These are phyloP conservation scores for Globisporangium emineosum DNA, from an alignment of 352 stramenopile species.

Conservation along the genomic window DNA sequence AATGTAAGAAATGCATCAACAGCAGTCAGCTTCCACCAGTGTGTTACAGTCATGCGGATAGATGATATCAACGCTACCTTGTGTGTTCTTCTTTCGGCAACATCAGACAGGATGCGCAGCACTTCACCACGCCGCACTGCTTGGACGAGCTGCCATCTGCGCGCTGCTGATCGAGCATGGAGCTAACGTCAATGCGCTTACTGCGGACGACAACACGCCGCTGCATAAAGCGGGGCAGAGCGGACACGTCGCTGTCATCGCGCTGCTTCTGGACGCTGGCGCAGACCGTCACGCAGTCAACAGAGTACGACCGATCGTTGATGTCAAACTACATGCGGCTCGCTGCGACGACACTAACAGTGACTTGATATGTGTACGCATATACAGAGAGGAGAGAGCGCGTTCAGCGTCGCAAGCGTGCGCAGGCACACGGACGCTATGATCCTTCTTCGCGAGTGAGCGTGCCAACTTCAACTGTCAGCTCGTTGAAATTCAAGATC, in stretches of 20 bases:
- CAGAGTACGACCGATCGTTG: slow-evolving; percentile 14
- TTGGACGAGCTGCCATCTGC: slow-evolving; percentile 28
- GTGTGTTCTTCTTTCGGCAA: background rate
- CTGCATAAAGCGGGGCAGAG: slow-evolving; percentile 45
- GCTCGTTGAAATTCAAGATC: background rate
- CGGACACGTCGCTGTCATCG: slow-evolving; percentile 18
- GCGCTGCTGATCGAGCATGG: slow-evolving; percentile 24
- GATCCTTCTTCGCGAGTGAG: slow-evolving; percentile 21
- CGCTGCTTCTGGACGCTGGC: slow-evolving; percentile 25
- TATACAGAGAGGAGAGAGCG: slow-evolving; percentile 25
- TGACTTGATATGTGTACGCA: background rate
- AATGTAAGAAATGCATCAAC: slow-evolving; percentile 18
- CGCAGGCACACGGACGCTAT: slow-evolving; percentile 33
- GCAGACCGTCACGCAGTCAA: slow-evolving; percentile 21
- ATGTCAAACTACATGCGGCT: too few species aligned
- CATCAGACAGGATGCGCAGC: slow-evolving; percentile 25
- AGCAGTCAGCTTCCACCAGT: background rate
- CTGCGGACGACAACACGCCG: slow-evolving; percentile 22
- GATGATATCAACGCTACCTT: too few species aligned
- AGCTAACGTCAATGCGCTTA: slow-evolving; percentile 19
- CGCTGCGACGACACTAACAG: background rate
- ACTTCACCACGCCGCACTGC: slow-evolving; percentile 36
- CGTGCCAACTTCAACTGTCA: slow-evolving; percentile 4
- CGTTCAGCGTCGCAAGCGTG: slow-evolving; percentile 28
- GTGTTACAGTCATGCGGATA: background rate